Percentiles rank a stretch among this genome's conserved stretches.
Evolutionary conservation across 768 basidiomycete species (phyloP).

Genomic region (Termitomyces sp.): DNA sequence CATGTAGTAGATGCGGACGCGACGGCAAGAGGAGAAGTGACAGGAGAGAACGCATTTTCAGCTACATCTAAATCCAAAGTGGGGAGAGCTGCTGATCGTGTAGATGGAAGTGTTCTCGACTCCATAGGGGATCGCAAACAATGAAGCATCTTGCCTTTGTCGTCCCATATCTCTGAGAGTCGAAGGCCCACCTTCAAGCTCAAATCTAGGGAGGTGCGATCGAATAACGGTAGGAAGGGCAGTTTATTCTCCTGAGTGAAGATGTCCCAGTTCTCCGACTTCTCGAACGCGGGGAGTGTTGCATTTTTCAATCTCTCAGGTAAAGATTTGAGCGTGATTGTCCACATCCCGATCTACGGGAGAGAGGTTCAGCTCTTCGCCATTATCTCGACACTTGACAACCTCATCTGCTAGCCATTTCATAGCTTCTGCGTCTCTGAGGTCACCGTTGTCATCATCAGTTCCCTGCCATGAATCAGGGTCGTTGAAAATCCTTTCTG

Average conservation of each 20-base stretch:
- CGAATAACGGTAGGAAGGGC: slow-evolving; percentile 9
- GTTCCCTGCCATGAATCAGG: slow-evolving; percentile 35
- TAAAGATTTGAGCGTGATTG: slow-evolving; percentile 9
- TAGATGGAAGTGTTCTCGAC: not conserved
- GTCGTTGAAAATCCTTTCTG: slow-evolving; percentile 37
- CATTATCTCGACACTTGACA: slow-evolving; percentile 16
- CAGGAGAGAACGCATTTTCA: slow-evolving; percentile 5
- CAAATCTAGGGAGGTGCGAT: slow-evolving; percentile 9
- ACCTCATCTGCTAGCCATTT: slow-evolving; percentile 30
- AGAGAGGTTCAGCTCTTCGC: slow-evolving; percentile 3
- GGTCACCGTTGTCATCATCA: slow-evolving; percentile 21
- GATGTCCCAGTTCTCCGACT: slow-evolving; percentile 7
- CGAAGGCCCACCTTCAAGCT: slow-evolving; percentile 12
- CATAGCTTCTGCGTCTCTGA: slow-evolving; percentile 19
- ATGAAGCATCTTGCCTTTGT: slow-evolving; percentile 8
- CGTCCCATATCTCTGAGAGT: slow-evolving; percentile 13
- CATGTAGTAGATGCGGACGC: slow-evolving; percentile 18
- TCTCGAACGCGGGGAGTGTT: not conserved
- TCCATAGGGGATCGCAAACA: slow-evolving; percentile 8
- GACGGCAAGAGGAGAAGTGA: slow-evolving; percentile 8
- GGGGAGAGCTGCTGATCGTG: slow-evolving; percentile 1
- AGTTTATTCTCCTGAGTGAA: slow-evolving; percentile 3
- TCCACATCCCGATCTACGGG: slow-evolving; percentile 12
- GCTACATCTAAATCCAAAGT: slow-evolving; percentile 5
- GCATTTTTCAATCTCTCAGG: slow-evolving; percentile 8